Conservation (phyloP, 1,139 yeast species). For the Suhomyces anneliseae region DNA sequence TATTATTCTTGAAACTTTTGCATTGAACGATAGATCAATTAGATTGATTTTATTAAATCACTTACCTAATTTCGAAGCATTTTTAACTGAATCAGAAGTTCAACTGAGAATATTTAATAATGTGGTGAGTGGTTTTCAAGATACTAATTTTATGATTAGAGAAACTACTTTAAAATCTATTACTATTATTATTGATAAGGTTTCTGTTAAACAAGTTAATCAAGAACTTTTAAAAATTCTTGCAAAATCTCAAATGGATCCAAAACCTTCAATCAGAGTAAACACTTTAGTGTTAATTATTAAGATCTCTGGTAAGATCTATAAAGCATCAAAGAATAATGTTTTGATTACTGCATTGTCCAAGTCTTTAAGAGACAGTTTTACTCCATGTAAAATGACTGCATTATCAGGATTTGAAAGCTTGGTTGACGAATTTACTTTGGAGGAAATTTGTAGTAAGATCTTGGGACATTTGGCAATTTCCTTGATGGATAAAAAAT, state of each 20-base stretch:
- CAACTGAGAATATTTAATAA: slow-evolving; percentile 69
- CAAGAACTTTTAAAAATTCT: slow-evolving; percentile 78
- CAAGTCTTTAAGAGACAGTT: slow-evolving; percentile 79
- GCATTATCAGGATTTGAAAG: slow-evolving; percentile 75
- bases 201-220: slow-evolving; percentile 79
- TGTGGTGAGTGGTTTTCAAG: slow-evolving; percentile 77
- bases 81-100: slow-evolving; percentile 59
- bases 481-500: slow-evolving; percentile 72
- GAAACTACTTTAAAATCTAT: slow-evolving; percentile 79
- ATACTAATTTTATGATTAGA: slow-evolving; percentile 76
- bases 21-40: slow-evolving; percentile 72
- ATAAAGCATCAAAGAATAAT: slow-evolving; percentile 57
- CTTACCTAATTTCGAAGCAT: slow-evolving; percentile 55
- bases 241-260: slow-evolving; percentile 88
- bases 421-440: slow-evolving; percentile 64
- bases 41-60: slow-evolving; percentile 68
- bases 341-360: slow-evolving; percentile 87
- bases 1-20: slow-evolving; percentile 59
- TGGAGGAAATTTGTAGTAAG: slow-evolving; percentile 77
- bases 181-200: slow-evolving; percentile 59
- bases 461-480: slow-evolving; percentile 87
- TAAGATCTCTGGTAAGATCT: slow-evolving; percentile 65
- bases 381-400: slow-evolving; percentile 72
- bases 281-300: slow-evolving; percentile 80
- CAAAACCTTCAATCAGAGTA: slow-evolving; percentile 79